Conservation (phyloP, 2,329 filamentous ascomycete genomes). For the Coleophoma crateriformis region DNA sequence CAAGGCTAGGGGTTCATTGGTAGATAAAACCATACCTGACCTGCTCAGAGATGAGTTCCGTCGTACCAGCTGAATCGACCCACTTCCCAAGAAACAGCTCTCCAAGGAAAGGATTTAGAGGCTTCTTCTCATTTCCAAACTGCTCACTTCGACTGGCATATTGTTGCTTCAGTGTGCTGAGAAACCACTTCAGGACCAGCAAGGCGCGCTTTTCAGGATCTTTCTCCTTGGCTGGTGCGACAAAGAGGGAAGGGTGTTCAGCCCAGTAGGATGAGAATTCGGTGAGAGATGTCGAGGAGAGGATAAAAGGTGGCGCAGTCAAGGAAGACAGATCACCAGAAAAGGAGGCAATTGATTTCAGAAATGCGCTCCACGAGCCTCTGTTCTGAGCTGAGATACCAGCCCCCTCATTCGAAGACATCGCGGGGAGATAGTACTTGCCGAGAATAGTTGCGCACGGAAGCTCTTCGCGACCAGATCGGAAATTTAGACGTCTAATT, state of each 20-base stretch:
- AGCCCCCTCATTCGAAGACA: slow-evolving; percentile 24
- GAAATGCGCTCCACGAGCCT: slow-evolving; percentile 25
- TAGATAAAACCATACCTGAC: slow-evolving; percentile 53
- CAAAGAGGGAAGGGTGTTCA: slow-evolving; percentile 71
- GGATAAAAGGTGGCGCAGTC: slow-evolving; percentile 77
- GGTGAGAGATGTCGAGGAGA: slow-evolving; percentile 71
- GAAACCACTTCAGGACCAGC: slow-evolving; percentile 92
- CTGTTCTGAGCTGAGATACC: slow-evolving; percentile 24
- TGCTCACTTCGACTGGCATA: slow-evolving; percentile 69
- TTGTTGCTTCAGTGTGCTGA: slow-evolving; percentile 88
- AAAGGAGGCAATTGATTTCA: slow-evolving; percentile 69
- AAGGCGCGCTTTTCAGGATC: slow-evolving; percentile 79
- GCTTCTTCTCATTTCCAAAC: slow-evolving; percentile 92
- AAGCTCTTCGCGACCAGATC: too few relatives aligned
- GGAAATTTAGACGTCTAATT: too few relatives aligned
- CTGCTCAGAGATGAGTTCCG: slow-evolving; percentile 87
- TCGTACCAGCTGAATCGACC: slow-evolving; percentile 76
- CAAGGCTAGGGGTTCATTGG: background rate
- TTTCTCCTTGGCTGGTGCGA: slow-evolving; percentile 73
- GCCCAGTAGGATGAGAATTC: slow-evolving; percentile 83
- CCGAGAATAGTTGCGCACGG: background rate
- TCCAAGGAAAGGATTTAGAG: slow-evolving; percentile 90
- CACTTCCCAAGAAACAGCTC: slow-evolving; percentile 92
- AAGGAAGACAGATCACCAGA: slow-evolving; percentile 76
- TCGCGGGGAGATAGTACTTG: slow-evolving; percentile 7